These are phyloP conservation scores for Grosmannia huntii DNA, from an alignment of 2,329 filamentous ascomycete species.

Conservation along the genomic window DNA sequence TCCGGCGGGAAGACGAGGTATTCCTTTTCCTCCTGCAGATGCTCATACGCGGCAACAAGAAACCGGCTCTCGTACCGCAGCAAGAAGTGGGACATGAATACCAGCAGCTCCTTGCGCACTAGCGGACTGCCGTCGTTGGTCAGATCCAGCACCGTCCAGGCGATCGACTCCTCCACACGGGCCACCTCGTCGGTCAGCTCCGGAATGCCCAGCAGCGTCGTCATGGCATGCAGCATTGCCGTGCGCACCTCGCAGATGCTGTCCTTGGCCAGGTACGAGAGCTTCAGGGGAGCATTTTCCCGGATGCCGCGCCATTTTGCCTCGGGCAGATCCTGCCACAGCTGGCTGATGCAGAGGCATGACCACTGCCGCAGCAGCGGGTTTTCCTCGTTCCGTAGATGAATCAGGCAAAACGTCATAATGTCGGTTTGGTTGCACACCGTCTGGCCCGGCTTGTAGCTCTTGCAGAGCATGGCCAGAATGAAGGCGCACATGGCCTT, in stretches of 20 bases:
- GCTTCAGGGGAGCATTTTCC: slow-evolving; percentile 68
- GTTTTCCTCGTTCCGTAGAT: slow-evolving; percentile 77
- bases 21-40: slow-evolving; percentile 72
- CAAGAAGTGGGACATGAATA: slow-evolving; percentile 88
- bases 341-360: slow-evolving; percentile 85
- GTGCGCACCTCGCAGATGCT: slow-evolving; percentile 85
- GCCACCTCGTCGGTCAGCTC: slow-evolving; percentile 86
- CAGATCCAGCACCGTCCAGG: slow-evolving; percentile 81
- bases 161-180: slow-evolving; percentile 80
- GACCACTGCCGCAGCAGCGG: slow-evolving; percentile 88
- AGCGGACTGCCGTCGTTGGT: slow-evolving; percentile 87
- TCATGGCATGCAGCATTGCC: slow-evolving; percentile 86
- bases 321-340: slow-evolving; percentile 83
- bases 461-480: slow-evolving; percentile 91
- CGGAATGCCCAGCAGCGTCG: slow-evolving; percentile 85
- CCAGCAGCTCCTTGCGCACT: slow-evolving; percentile 82
- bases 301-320: slow-evolving; percentile 95
- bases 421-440: slow-evolving; percentile 86
- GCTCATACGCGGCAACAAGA: slow-evolving; percentile 81
- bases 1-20: slow-evolving; percentile 42
- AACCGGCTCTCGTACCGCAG: slow-evolving; percentile 87
- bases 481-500: slow-evolving; percentile 99
- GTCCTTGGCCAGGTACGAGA: slow-evolving; percentile 72
- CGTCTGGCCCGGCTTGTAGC: slow-evolving; percentile 80
- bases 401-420: slow-evolving; percentile 73